Percentiles rank a stretch among this genome's conserved stretches.
Conservation (phyloP, 2,329 filamentous ascomycete genomes). For the Tolypocladium guangdongense region DNA sequence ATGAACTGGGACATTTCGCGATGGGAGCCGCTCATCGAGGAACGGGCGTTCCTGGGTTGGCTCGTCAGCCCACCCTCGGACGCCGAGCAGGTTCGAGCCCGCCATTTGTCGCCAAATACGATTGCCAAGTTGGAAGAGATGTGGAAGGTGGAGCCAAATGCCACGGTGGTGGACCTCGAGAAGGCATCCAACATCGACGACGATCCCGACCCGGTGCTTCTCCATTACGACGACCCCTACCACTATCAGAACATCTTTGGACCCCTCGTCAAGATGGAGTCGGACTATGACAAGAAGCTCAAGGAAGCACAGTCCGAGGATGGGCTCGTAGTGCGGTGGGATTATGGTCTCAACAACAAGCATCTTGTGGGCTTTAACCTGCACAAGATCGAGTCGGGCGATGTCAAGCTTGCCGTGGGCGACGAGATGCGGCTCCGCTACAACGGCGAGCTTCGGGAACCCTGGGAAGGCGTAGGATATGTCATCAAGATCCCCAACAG, state of each 20-base stretch:
- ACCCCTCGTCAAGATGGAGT: slow-evolving; percentile 96
- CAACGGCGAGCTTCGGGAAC: slow-evolving; percentile 79
- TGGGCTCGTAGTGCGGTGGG: slow-evolving; percentile 87
- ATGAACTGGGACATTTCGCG: slow-evolving; percentile 99
- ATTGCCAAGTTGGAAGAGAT: slow-evolving; percentile 95
- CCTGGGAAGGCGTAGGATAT: slow-evolving; percentile 97
- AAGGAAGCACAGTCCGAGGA: slow-evolving; percentile 98
- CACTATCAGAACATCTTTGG: slow-evolving; percentile 99
- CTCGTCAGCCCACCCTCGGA: slow-evolving; percentile 83
- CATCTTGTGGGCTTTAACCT: slow-evolving; percentile 91
- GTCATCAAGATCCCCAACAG: slow-evolving; percentile 99
- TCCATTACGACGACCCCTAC: slow-evolving; percentile 94
- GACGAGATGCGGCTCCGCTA: slow-evolving; percentile 98
- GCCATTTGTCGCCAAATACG: slow-evolving; percentile 85
- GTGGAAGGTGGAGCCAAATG: slow-evolving; percentile 91
- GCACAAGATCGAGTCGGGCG: slow-evolving; percentile 92
- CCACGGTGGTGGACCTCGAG: slow-evolving; percentile 83
- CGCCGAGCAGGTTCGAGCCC: slow-evolving; percentile 88
- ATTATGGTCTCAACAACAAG: slow-evolving; percentile 93
- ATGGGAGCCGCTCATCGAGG: slow-evolving; percentile 96
- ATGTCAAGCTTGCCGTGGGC: slow-evolving; percentile 94
- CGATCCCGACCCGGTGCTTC: slow-evolving; percentile 81
- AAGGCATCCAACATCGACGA: slow-evolving; percentile 88
- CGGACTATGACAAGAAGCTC: slow-evolving; percentile 96
- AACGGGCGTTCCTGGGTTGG: slow-evolving; percentile 90